Base-by-base conservation (phyloP, 805 yeast species). In the Candida parachauliodes region DNA sequence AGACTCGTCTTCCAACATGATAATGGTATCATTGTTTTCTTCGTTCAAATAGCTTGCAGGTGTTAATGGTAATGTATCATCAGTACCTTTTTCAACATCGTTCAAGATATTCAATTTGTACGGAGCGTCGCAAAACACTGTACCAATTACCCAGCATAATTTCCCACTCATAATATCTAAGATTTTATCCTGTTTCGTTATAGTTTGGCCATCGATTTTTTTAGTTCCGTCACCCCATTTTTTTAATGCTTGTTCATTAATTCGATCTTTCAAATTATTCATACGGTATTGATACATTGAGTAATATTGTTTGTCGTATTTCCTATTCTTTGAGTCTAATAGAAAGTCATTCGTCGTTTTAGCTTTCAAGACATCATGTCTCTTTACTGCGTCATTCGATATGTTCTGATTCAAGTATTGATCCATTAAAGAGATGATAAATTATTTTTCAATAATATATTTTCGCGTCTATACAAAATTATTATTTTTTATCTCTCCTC, bases 1-100 rank as follows among this genome's bases (percentile, higher is more conserved):
- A 39, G 88, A 79, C 51, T 88, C 96, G 60, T 93, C 98, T 57
- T 93, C 98, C 24, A 93, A 56, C 81, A 81, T 78, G 19, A 85
- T 86, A 11, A 75, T 57, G 27, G 48, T 55, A 5, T 40, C 37
- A 23, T 32, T 32, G 2, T 44, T 49, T 19, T 49, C 47, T 8
- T 45, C 55, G 9, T 41, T 37, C 5, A 50, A 39, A 43, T 60
- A 60, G 20, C 52, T 47, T 15, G 45, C 41, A 0, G 68, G 68
- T 60, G 57, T 34, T 48, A 51, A 42, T 2, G 76, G 76, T 35
- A 74, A 59, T 9, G 69, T 69, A 24, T 76, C 81, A 48, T 76
- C 79, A 34, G 59, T 55, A 23, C 74, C 74, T 18, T 72, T 73
- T 22, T 83, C 78, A 7, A 91, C 88, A 44, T 93, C 98, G 29